Evolutionary conservation across 306 rosid genomes (phyloP).

Genomic region (Cucurbita pepo): DNA sequence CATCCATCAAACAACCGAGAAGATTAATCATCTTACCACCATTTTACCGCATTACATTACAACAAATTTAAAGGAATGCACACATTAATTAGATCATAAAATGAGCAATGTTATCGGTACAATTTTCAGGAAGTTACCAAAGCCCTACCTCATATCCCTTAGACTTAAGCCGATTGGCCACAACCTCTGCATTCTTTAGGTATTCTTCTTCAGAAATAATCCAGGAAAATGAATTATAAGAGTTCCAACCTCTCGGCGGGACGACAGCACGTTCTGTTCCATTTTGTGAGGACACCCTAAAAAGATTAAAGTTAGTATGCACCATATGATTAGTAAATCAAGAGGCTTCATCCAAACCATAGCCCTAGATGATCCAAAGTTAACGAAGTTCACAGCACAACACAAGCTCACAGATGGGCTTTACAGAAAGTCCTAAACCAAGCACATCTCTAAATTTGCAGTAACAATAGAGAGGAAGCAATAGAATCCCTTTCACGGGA

Average conservation of each 20-base stretch:
- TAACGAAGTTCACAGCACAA: too few species aligned
- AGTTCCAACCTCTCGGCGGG: slow-evolving; percentile 99
- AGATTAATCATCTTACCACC: neutral
- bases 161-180: slow-evolving; percentile 33
- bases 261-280: slow-evolving; percentile 25
- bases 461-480: neutral
- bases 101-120: neutral
- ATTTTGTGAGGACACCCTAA: slow-evolving; percentile 42
- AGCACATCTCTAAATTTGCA: neutral
- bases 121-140: neutral
- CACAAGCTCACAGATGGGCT: too few species aligned
- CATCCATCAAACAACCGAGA: slow-evolving; percentile 10
- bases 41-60: neutral
- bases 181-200: slow-evolving; percentile 40
- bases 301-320: slow-evolving; percentile 1
- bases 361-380: neutral
- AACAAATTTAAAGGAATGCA: neutral
- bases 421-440: neutral
- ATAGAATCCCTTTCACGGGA: neutral
- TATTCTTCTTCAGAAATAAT: slow-evolving; percentile 64
- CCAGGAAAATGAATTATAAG: slow-evolving; percentile 94
- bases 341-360: neutral
- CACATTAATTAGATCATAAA: neutral
- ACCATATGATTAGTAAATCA: neutral
- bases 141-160: slow-evolving; percentile 65